A percentile compares a stretch with the other conserved stretches of the same genome.
Conservation (phyloP, 2,329 filamentous ascomycete species). For the Cercospora canescens region DNA sequence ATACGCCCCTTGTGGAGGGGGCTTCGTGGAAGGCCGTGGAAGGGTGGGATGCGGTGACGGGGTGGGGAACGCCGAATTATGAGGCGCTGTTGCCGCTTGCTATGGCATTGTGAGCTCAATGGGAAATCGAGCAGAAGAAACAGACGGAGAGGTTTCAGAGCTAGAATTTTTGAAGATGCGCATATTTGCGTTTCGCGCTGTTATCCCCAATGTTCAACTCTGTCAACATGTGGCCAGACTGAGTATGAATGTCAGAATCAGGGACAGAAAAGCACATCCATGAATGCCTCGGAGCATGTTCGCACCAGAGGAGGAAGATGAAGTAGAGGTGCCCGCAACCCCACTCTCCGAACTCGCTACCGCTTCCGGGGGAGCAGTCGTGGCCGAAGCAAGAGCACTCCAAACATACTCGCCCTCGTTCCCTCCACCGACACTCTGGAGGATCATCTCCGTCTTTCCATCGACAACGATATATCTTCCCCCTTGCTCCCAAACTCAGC, state of each 20-base stretch:
- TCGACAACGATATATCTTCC: neutral
- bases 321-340: neutral
- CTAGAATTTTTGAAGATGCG: too few species aligned
- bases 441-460: neutral
- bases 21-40: constrained; percentile 28
- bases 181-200: neutral
- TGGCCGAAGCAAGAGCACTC: neutral
- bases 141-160: neutral
- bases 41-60: constrained; percentile 38
- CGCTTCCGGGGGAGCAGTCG: neutral
- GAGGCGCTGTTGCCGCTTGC: constrained; percentile 20
- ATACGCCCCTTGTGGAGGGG: constrained; percentile 10
- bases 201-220: neutral
- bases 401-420: neutral
- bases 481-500: neutral
- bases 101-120: neutral
- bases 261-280: neutral
- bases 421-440: neutral
- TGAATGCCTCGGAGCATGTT: neutral
- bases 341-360: neutral
- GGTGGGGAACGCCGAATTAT: constrained; percentile 35
- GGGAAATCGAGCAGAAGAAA: too few species aligned
- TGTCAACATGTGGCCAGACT: neutral
- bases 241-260: neutral
- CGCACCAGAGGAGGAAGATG: neutral